Evolutionary conservation across 2,329 filamentous ascomycete species (phyloP), one percentile per base, ranked within the genome.

Genomic region (Onygenales sp.): DNA sequence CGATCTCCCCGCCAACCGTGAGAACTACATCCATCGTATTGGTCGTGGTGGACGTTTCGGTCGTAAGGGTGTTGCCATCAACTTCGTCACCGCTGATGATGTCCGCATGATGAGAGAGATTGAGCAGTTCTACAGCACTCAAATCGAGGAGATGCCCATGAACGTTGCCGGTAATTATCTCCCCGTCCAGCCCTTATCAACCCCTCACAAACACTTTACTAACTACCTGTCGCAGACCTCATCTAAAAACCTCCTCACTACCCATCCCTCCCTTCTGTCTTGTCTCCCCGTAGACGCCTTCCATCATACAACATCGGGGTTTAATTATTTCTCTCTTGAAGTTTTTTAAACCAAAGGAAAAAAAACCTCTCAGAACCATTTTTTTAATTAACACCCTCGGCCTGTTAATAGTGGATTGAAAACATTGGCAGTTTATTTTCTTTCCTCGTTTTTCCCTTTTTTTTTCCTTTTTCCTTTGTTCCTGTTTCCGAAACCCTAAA

Each of bases 81-180:
- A 98, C 88, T 98, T 98, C 74, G 93, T 98, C 74, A 97, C 92
- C 58, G 89, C 90, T 67, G 93, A 98, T 63, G 93, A 98, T 77
- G 93, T 98, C 69, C 90, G 92, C 75, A 97, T 98, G 88, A 94
- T 98, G 88, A 85, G 93, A 74, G 93, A 98, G 77, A 98, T 98
- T 67, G 93, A 98, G 77, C 89, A 96, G 80, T 98, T 97, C 84
- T 98, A 98, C 86, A 95, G 89, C 84, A 98, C 93, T 74, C 93
- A 98, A 81, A 97, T 98, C 65, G 93, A 98, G 79, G 93, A 98
- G 84, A 98, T 98, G 93, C 93, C 93, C 70, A 97, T 98, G 93
- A 86, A 85, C 75, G 83, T 85, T 74, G 80, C 81, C 69, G 79
- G 77, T 80, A 76, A 27, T 48, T 74, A 47, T 44, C 45, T 14